Base-by-base conservation (phyloP, 2,329 filamentous ascomycete species). In the Fusarium acutatum region DNA sequence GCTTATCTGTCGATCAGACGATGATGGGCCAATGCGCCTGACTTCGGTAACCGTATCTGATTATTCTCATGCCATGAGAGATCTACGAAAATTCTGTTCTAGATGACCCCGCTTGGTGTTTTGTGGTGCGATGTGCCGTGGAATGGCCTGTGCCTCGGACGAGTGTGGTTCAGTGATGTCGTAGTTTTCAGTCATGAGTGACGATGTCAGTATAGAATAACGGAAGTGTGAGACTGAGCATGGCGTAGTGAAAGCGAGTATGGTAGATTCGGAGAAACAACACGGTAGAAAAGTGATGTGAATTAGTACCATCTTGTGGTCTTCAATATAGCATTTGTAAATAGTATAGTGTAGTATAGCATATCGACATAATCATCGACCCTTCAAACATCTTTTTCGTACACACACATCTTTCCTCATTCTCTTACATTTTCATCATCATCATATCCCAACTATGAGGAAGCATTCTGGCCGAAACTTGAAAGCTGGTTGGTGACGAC, bases 401-500 rank as follows among this genome's bases (percentile, higher is more conserved):
- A 61, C 50, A 61, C 34, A 46, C 28, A 22, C 20, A 30, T 20
- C 30, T 35, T 46, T 32, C 7, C 47, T 59, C 13, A 15, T 56
- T 60, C 32, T 69, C 44, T 69, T 58, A 50, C 49, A 69, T n/a
- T 46, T 24, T 50, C 53, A 41, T 59, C 58, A 32, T 64, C 49
- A 17, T 66, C 7, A 32, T 7, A 7, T 20, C 38, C 38, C 44
- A 41, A 50, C 24, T 43, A 71, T 67, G 30, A 71, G 41, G 44
- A 71, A 47, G 44, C 30, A 6, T 13, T 30, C 37, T 24, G 22
- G 17, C 57, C 65, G 57, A 78, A 77, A 30, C 37, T 37, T 2
- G 75, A 54, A 9, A 80, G 46, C 76, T 85, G 83, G 46, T 89
- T 82, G 26, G 89, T 90, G 50, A 94, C 88, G 67, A 97, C 86